These are phyloP conservation scores for Capsicum pubescens DNA, from an alignment of 257 asterid genomes.

Conservation along the genomic window DNA sequence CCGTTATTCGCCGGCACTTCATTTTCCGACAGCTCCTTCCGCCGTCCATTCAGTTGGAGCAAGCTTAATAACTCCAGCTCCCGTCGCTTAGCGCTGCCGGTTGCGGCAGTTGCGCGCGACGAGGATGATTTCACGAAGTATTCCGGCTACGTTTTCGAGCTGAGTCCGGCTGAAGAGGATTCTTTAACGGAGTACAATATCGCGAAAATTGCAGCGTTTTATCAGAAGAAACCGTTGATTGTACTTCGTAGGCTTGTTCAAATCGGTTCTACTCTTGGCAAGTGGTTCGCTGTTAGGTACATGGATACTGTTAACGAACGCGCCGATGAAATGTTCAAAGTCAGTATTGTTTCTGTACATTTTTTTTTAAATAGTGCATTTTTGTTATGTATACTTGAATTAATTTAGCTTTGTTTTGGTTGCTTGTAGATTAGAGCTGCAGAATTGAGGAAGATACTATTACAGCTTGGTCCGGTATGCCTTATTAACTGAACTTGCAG, in stretches of 20 bases:
- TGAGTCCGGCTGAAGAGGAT: slow-evolving; percentile 77
- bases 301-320: slow-evolving; percentile 71
- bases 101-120: slow-evolving; percentile 46
- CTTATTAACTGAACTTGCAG: background rate
- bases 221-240: slow-evolving; percentile 77
- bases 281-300: slow-evolving; percentile 90
- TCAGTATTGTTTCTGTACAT: slow-evolving; percentile 24
- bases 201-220: slow-evolving; percentile 58
- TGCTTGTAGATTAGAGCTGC: slow-evolving; percentile 82
- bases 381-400: slow-evolving; percentile 22
- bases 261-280: slow-evolving; percentile 75
- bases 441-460: slow-evolving; percentile 78
- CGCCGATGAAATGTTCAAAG: slow-evolving; percentile 82
- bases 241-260: slow-evolving; percentile 81
- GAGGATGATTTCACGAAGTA: slow-evolving; percentile 80
- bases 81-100: slow-evolving; percentile 39
- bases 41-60: slow-evolving; percentile 29
- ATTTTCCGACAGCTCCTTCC: background rate
- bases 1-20: slow-evolving; percentile 35
- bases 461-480: slow-evolving; percentile 93
- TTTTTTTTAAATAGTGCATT: background rate
- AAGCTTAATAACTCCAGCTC: slow-evolving; percentile 30
- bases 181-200: slow-evolving; percentile 66
- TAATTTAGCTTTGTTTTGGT: slow-evolving; percentile 31
- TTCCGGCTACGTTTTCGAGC: slow-evolving; percentile 82